These are phyloP conservation scores for Teratosphaeriaceae sp. DNA, from an alignment of 2,329 filamentous ascomycete species.

Conservation along the genomic window DNA sequence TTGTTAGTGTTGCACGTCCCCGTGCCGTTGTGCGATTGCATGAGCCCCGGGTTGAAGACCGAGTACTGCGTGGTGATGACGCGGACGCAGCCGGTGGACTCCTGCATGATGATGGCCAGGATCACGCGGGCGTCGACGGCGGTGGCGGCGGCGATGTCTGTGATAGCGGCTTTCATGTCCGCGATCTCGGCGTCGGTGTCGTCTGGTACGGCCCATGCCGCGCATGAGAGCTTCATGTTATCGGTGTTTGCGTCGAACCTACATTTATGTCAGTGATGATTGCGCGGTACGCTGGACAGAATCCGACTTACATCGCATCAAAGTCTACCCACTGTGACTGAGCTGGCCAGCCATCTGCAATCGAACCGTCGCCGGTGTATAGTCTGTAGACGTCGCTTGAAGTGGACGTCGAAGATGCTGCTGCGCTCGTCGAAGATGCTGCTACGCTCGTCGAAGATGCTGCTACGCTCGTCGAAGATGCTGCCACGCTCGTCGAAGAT, in stretches of 20 bases:
- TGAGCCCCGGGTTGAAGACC: conserved; percentile 38
- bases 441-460: conserved; percentile 6
- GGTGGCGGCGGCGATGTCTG: conserved; percentile 21
- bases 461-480: conserved; percentile 5
- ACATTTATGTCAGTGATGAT: too few species aligned
- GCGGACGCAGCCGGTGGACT: conserved; percentile 42
- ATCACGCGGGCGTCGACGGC: conserved; percentile 37
- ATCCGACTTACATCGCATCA: conserved; percentile 25
- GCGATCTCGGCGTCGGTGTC: conserved; percentile 33
- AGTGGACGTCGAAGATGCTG: conserved; percentile 5
- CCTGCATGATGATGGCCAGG: conserved; percentile 41
- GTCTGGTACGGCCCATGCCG: conserved; percentile 29
- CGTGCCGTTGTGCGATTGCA: conserved; percentile 38
- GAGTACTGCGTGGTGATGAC: conserved; percentile 36
- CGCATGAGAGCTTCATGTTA: conserved; percentile 32
- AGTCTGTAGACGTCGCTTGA: conserved; percentile 16
- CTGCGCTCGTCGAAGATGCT: conserved; percentile 5
- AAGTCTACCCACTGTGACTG: conserved; percentile 30
- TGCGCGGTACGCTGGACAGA: too few species aligned
- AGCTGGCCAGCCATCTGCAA: conserved; percentile 32
- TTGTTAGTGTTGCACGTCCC: conserved; percentile 31
- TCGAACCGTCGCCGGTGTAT: conserved; percentile 31
- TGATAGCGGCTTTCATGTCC: conserved; percentile 33
- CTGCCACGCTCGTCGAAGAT: conserved; percentile 6
- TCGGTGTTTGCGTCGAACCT: conserved; percentile 30